Percentiles rank a stretch among this genome's conserved stretches.
Conservation (phyloP, 2,329 filamentous ascomycete genomes). For the Claviceps arundinis region DNA sequence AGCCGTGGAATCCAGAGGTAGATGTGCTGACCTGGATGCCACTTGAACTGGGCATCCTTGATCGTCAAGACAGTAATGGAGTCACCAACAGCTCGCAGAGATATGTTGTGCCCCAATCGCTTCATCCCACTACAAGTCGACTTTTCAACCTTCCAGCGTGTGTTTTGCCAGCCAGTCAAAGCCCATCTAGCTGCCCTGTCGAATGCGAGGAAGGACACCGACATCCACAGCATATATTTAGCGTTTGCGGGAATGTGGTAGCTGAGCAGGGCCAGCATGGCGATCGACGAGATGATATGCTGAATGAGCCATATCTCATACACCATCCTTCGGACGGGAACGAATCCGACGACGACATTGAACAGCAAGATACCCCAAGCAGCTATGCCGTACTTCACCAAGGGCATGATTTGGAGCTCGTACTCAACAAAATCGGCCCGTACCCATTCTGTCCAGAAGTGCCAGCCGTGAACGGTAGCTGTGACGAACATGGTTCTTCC, state of each 20-base stretch:
- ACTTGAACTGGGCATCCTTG: conserved; percentile 45
- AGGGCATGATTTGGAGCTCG: conserved; percentile 47
- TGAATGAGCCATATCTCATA: conserved; percentile 61
- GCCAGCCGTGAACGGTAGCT: conserved; percentile 54
- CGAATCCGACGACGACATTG: conserved; percentile 49
- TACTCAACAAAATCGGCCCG: conserved; percentile 42
- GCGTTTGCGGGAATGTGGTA: conserved; percentile 48
- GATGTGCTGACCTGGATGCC: conserved; percentile 46
- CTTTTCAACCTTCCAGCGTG: conserved; percentile 26
- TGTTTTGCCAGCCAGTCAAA: conserved; percentile 39
- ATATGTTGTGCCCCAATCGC: conserved; percentile 38
- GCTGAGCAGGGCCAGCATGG: conserved; percentile 51
- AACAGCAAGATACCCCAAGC: conserved; percentile 54
- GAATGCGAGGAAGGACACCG: conserved; percentile 47
- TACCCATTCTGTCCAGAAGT: conserved; percentile 54
- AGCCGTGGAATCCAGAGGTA: conserved; percentile 47
- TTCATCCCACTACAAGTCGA: conserved; percentile 33
- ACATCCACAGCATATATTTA: conserved; percentile 51
- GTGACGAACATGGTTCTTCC: conserved; percentile 56
- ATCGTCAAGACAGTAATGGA: conserved; percentile 44
- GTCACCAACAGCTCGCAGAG: conserved; percentile 33
- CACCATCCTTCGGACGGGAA: conserved; percentile 49
- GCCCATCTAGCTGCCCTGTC: conserved; percentile 43
- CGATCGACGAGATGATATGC: conserved; percentile 46
- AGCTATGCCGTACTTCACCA: conserved; percentile 53